These are phyloP conservation scores for Kodamaea leandrae DNA, from an alignment of 805 yeast species.

Conservation along the genomic window DNA sequence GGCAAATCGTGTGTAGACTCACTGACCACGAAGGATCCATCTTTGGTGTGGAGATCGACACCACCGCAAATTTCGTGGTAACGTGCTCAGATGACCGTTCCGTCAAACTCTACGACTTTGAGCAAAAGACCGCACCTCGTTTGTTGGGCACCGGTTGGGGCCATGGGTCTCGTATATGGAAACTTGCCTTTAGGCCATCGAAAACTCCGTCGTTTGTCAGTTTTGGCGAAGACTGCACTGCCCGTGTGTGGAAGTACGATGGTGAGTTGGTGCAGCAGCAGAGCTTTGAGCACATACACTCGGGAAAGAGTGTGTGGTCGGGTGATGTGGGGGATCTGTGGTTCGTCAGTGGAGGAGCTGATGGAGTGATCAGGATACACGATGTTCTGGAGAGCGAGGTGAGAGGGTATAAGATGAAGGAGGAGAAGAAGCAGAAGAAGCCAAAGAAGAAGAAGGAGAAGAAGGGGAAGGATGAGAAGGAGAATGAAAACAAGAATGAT, in stretches of 20 bases:
- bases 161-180: slow-evolving; percentile 93
- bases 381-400: slow-evolving; percentile 26
- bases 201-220: slow-evolving; percentile 41
- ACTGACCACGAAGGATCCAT: slow-evolving; percentile 89
- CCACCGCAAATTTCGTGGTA: slow-evolving; percentile 52
- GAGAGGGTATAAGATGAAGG: too few relatives aligned
- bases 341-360: slow-evolving; percentile 86
- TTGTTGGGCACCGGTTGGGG: slow-evolving; percentile 89
- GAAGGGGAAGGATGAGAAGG: too few relatives aligned
- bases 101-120: slow-evolving; percentile 68
- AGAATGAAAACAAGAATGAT: neutral
- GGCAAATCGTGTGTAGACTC: slow-evolving; percentile 50
- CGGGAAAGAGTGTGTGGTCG: slow-evolving; percentile 88
- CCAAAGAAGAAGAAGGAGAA: too few relatives aligned
- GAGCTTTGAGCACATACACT: slow-evolving; percentile 62
- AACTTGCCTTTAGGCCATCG: slow-evolving; percentile 51
- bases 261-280: slow-evolving; percentile 39
- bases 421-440: too few relatives aligned
- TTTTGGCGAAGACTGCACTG: slow-evolving; percentile 82
- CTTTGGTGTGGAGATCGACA: slow-evolving; percentile 69
- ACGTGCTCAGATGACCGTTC: slow-evolving; percentile 96
- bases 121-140: slow-evolving; percentile 40
- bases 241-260: slow-evolving; percentile 67
- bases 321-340: slow-evolving; percentile 49
- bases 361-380: slow-evolving; percentile 72